Conservation (phyloP, 768 basidiomycete genomes). For the Pisolithus microcarpus region DNA sequence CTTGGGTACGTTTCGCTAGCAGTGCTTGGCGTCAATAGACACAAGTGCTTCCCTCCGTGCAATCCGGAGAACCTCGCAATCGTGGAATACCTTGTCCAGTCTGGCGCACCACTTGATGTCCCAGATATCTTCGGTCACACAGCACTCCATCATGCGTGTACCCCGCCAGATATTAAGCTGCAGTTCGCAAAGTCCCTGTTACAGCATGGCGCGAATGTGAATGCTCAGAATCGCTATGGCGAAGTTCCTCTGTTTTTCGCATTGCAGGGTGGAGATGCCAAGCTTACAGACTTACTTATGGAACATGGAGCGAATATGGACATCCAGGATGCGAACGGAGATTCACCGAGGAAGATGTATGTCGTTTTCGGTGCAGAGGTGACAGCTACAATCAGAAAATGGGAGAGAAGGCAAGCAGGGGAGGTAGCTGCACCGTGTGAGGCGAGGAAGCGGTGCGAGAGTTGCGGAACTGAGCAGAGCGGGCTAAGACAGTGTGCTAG, state of each 20-base stretch:
- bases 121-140: conserved; percentile 44
- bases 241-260: conserved; percentile 34
- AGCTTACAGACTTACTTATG: conserved; percentile 39
- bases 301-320: conserved; percentile 43
- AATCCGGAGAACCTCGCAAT: conserved; percentile 27
- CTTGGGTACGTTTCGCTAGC: conserved; percentile 37
- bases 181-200: conserved; percentile 35
- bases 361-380: conserved; percentile 35
- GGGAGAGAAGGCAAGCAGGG: conserved; percentile 41
- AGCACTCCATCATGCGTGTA: conserved; percentile 42
- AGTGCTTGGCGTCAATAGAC: conserved; percentile 36
- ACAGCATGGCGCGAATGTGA: conserved; percentile 41
- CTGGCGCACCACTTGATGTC: conserved; percentile 34
- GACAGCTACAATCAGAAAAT: conserved; percentile 37
- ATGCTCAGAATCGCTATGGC: conserved; percentile 44
- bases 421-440: conserved; percentile 31
- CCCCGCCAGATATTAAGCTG: conserved; percentile 16
- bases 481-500: conserved; percentile 36
- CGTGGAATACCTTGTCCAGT: conserved; percentile 35
- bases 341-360: conserved; percentile 26
- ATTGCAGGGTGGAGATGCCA: conserved; percentile 27
- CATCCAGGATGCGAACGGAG: conserved; percentile 33
- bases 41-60: conserved; percentile 11
- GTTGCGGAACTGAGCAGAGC: conserved; percentile 24
- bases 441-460: conserved; percentile 39